Evolutionary conservation across 805 yeast genomes (phyloP), one percentile per base, ranked within the genome.

Genomic region (Candida sakaeoensis): DNA sequence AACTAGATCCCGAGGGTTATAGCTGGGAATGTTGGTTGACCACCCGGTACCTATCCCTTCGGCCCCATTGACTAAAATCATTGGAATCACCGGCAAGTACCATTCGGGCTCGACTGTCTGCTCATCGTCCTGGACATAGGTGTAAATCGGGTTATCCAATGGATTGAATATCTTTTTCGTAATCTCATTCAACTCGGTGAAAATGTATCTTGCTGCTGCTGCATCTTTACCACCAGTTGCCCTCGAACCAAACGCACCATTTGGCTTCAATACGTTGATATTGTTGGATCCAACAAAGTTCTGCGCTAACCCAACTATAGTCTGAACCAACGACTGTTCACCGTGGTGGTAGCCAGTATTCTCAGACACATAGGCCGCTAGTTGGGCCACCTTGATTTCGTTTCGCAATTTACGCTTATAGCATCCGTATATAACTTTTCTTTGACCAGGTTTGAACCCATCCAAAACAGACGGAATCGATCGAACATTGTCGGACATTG

Each of bases 41-140:
- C 98, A 93, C 49, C 99, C 99, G 34, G 99, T 90, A 46, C 99
- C 99, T 60, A 93, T 93, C 68, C 99, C 99, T 63, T 93, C 99
- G 7, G 91, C 75, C 42, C 99, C 99, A 56, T 93, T 93, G 4
- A 93, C 95, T 45, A 93, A 71, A n/a, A 93, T 58, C 87, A 89
- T 86, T 8, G 99, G 99, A 28, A 93, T 51, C n/a, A 93, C 80
- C 1, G 99, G 99, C 29, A 87, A 69, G 60, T 88, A 93, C 89
- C 95, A 88, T 52, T 86, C 89, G 0, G 99, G 99, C 59, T 93
- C 99, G 14, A 91, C 95, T 0, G 91, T 80, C 47, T 79, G 82
- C 52, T 88, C 98, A 65, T 93, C 99, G 58, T 90, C 99, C 55
- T 87, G 89, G 42, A 88, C 68, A 59, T 91, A 91, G 0, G 72